A percentile compares a stretch with the other conserved stretches of the same genome.
These are phyloP conservation scores for Exophiala dermatitidis DNA, from an alignment of 2,329 filamentous ascomycete genomes.

Conservation along the genomic window DNA sequence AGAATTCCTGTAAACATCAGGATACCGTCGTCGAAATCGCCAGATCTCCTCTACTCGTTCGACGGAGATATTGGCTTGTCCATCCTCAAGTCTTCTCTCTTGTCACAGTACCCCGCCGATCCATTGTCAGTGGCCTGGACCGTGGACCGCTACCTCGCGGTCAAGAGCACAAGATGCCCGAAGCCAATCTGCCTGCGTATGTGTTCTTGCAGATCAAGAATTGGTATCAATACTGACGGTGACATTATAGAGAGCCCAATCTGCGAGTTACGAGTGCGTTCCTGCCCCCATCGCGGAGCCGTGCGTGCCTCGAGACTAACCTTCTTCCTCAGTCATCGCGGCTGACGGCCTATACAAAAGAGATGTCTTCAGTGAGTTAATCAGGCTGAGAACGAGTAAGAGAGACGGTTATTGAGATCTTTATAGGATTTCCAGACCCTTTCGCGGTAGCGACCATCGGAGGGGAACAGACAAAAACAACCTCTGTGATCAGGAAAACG, in stretches of 20 bases:
- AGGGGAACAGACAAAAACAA: constrained; percentile 98
- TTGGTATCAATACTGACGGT: constrained; percentile 14
- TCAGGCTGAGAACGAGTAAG: neutral
- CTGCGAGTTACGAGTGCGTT: constrained; percentile 80
- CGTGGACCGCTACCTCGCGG: constrained; percentile 12
- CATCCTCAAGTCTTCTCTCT: neutral
- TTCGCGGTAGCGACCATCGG: constrained; percentile 96
- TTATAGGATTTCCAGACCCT: constrained; percentile 84
- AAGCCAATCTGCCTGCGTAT: constrained; percentile 58
- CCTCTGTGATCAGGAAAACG: constrained; percentile 91
- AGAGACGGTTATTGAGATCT: constrained; percentile 3
- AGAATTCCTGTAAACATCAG: constrained; percentile 1
- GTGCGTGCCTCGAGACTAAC: constrained; percentile 17
- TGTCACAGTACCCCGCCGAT: constrained; percentile 15
- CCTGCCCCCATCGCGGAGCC: constrained; percentile 24
- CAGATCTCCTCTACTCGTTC: neutral
- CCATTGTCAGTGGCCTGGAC: constrained; percentile 11
- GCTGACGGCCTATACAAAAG: constrained; percentile 97
- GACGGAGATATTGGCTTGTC: neutral
- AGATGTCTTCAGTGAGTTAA: constrained; percentile 88
- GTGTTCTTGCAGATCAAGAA: constrained; percentile 30
- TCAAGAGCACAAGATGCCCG: constrained; percentile 36
- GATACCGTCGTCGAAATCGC: constrained; percentile 1
- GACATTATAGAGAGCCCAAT: constrained; percentile 62
- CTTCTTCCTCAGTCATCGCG: constrained; percentile 68